A percentile compares a stretch with the other conserved stretches of the same genome.
Conservation (phyloP, 2,329 filamentous ascomycete species). For the Aaosphaeria arxii region DNA sequence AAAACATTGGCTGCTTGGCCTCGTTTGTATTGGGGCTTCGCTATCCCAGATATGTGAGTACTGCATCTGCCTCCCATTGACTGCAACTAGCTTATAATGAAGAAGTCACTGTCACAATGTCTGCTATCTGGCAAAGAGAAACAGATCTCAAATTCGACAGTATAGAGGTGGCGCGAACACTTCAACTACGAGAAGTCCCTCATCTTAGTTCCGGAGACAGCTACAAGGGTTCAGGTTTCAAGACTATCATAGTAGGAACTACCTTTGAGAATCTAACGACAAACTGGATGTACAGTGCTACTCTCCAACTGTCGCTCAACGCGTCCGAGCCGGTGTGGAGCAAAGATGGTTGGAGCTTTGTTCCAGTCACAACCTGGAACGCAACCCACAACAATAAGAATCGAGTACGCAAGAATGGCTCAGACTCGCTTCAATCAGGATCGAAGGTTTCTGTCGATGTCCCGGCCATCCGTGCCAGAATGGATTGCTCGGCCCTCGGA, state of each 20-base stretch:
- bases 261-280: not conserved
- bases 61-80: not conserved
- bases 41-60: not conserved
- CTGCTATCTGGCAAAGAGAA: not conserved
- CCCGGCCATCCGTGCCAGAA: not conserved
- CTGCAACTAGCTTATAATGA: not conserved
- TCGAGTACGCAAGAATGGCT: not conserved
- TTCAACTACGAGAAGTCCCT: not conserved
- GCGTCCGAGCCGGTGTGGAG: conserved; percentile 16
- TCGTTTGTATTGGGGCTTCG: not conserved
- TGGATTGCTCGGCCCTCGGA: not conserved
- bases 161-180: not conserved
- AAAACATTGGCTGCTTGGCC: not conserved
- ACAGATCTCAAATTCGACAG: not conserved
- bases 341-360: conserved; percentile 20
- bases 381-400: not conserved
- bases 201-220: not conserved
- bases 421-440: not conserved
- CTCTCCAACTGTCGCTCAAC: conserved; percentile 14
- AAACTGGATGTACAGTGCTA: conserved; percentile 16
- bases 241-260: not conserved
- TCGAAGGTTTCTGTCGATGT: not conserved
- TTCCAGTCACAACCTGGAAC: conserved; percentile 11
- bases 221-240: not conserved
- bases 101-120: not conserved